Evolutionary conservation across 2,329 filamentous ascomycete genomes (phyloP), one percentile per base, ranked within the genome.

Genomic region (Zalaria obscura): DNA sequence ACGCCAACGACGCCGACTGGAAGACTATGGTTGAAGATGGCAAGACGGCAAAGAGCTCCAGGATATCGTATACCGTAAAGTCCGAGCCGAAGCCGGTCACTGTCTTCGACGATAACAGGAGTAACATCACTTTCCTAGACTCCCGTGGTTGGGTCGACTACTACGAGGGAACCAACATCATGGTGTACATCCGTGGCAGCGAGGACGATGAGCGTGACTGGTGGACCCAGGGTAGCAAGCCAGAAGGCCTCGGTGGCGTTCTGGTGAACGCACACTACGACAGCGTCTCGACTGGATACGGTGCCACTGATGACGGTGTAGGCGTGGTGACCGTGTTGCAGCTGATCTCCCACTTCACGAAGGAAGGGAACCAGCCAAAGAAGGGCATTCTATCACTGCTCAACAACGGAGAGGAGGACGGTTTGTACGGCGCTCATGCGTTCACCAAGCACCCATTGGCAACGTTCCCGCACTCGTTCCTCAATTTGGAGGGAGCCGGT

Each of bases 401-500:
- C 56, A 98, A 98, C 68, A 95, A 96, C 55, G 89, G 83, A 31
- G 91, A 98, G 56, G 91, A 98, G 58, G 89, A 96, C 54, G 91
- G 79, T 31, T 67, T 96, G 7, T 84, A 93, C 49, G 91, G 91
- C 1, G 87, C 89, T 5, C 75, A 77, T 45, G 87, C 83, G 4
- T 95, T 93, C 55, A 79, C 83, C 27, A 78, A 86, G 50, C 86
- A 88, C 57, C 83, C 87, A 0, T 69, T 94, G 47, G 77, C 85
- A 7, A 76, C 76, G 40, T 83, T 93, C 43, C 75, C 85, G 6
- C 83, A 88, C 55, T 86, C 85, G 0, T 96, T 98, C 56, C 67
- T 96, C 49, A 98, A 98, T 52, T 75, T 98, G 10, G 91, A 98
- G 61, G 91, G 91, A 8, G 89, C 89, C 34, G 91, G 89, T 39